A percentile compares a stretch with the other conserved stretches of the same genome.
These are phyloP conservation scores for Fraxinus sp. DNA, from an alignment of 305 asterid genomes.

Conservation along the genomic window DNA sequence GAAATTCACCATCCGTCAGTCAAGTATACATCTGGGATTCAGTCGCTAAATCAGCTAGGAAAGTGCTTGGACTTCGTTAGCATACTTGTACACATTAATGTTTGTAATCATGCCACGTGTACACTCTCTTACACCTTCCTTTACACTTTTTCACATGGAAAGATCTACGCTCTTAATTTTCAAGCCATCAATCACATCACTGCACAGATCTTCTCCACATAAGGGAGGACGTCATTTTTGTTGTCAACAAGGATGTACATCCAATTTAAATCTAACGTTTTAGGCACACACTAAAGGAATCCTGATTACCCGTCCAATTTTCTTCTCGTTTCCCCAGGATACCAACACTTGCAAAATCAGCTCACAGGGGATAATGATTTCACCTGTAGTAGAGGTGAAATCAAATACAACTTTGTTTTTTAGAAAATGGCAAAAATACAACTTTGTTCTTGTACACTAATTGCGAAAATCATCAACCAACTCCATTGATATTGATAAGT, in stretches of 20 bases:
- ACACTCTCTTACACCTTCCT: too few species aligned
- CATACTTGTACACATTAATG: slow-evolving; percentile 52
- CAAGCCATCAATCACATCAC: too few species aligned
- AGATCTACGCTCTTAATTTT: too few species aligned
- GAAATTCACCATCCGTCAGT: slow-evolving; percentile 35
- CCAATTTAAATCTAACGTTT: slow-evolving; percentile 37
- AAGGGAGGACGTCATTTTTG: too few species aligned
- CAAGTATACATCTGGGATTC: slow-evolving; percentile 68
- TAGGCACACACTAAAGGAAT: slow-evolving; percentile 60
- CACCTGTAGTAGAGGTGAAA: slow-evolving; percentile 45
- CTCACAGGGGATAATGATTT: slow-evolving; percentile 60
- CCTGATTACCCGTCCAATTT: slow-evolving; percentile 69
- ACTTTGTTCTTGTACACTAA: background rate
- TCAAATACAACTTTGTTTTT: too few species aligned
- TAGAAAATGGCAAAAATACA: background rate
- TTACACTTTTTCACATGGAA: too few species aligned
- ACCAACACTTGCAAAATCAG: slow-evolving; percentile 48
- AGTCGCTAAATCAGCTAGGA: slow-evolving; percentile 69
- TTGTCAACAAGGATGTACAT: too few species aligned
- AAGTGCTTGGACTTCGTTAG: slow-evolving; percentile 71
- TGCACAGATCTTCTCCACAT: too few species aligned
- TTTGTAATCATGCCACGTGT: too few species aligned
- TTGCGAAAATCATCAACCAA: background rate
- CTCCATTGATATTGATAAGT: background rate
- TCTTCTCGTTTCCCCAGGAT: slow-evolving; percentile 77